Evolutionary conservation across 306 rosid species (phyloP).

Genomic region (Pyrus betulifolia): DNA sequence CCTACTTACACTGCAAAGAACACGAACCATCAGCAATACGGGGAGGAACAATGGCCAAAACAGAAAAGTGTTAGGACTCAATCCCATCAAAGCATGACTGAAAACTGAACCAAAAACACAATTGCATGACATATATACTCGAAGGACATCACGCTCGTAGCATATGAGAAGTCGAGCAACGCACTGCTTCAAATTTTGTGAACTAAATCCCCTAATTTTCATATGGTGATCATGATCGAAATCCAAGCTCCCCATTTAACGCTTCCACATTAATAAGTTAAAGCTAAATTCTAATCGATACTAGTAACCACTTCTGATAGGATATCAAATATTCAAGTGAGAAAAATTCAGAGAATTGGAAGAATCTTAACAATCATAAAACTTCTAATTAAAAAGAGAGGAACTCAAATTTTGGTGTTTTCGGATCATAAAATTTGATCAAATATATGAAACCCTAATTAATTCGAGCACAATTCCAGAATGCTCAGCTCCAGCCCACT

Average conservation of each 20-base stretch:
- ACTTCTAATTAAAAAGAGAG: not conserved
- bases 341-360: no score
- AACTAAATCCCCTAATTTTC: not conserved
- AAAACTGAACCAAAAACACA: not conserved
- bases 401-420: not conserved
- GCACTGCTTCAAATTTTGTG: not conserved
- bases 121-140: not conserved
- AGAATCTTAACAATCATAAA: not conserved
- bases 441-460: slow-evolving; percentile 20
- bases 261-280: not conserved
- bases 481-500: not conserved
- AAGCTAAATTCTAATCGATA: not conserved
- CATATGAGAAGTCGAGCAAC: not conserved
- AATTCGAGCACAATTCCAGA: not conserved
- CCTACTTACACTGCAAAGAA: slow-evolving; percentile 70
- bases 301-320: not conserved
- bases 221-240: not conserved
- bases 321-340: not conserved
- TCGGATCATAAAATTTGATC: not conserved
- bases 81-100: not conserved
- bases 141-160: not conserved
- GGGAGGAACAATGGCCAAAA: slow-evolving; percentile 22
- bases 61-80: slow-evolving; percentile 24
- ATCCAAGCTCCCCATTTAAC: not conserved
- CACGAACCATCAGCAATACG: slow-evolving; percentile 17